A percentile compares a stretch with the other conserved stretches of the same genome.
These are phyloP conservation scores for Cyanidium caldarium DNA, from an alignment of 23 red algal species.

Conservation along the genomic window DNA sequence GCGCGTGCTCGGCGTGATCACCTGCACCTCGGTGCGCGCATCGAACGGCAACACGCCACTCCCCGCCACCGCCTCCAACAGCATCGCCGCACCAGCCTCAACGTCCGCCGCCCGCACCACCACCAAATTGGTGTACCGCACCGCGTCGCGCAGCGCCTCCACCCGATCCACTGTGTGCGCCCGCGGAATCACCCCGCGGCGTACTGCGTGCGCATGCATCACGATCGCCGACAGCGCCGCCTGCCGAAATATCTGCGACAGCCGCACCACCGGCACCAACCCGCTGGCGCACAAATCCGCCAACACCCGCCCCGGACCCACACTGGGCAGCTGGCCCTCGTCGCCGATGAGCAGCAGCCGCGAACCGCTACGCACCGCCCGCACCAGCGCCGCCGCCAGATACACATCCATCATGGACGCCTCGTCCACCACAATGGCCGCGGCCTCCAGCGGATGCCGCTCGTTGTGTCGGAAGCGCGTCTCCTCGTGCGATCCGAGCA, in stretches of 20 bases:
- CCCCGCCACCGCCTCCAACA: neutral
- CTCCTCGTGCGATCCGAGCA: neutral
- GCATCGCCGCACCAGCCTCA: neutral
- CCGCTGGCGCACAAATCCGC: neutral
- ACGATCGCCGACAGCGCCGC: neutral
- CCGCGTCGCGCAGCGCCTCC: neutral
- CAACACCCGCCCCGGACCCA: conserved; percentile 15
- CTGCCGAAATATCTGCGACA: conserved; percentile 1
- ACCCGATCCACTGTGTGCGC: neutral
- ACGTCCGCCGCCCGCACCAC: conserved; percentile 1
- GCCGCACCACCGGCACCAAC: neutral
- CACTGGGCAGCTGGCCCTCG: conserved; percentile 17
- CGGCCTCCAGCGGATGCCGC: neutral
- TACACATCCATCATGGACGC: conserved; percentile 14
- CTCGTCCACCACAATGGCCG: conserved; percentile 8
- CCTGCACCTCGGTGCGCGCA: conserved; percentile 5
- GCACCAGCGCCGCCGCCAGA: neutral
- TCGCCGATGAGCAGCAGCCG: conserved; percentile 16
- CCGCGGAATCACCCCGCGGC: neutral
- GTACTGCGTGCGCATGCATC: neutral
- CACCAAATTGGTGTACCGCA: neutral
- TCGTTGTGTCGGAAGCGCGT: neutral
- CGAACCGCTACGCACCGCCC: neutral
- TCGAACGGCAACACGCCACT: neutral
- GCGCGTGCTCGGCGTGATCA: conserved; percentile 2